Base-by-base conservation (phyloP, 192 early-diverging fungal species). In the Coemansia reversa region DNA sequence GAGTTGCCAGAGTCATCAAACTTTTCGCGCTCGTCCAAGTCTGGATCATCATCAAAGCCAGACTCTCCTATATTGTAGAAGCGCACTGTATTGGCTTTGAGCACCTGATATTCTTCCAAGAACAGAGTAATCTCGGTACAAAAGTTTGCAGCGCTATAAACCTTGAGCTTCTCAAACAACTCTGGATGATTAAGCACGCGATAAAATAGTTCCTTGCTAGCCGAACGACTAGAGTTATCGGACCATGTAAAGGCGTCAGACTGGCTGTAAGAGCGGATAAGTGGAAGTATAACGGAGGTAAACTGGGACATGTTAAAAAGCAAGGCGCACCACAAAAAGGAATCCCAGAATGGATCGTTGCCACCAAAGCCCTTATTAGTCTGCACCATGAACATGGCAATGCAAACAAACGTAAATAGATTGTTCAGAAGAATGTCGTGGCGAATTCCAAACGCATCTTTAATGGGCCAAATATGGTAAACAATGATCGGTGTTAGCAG, bases 11-110 rank as follows among this genome's bases (percentile, higher is more conserved):
- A 29, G 11, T 67, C 59, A 7, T 42, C 42, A 23, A 59, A 55
- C 6, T 50, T 30, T 11, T 57, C 55, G 49, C 59, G 66, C 51
- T 70, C 62, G 29, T 67, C 62, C 22, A 27, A 32, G 7, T 12
- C 62, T 24, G 50, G 63, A 55, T 69, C 74, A 48, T 76, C 66
- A 42, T 76, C 74, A 52, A 82, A 82, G 5, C 70, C 70, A 32
- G 75, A 64, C 60, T 82, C 79, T 48, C 71, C 79, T 16, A 82
- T 82, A 50, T 82, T 82, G 68, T 76, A 82, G 62, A 82, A 82
- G 55, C 74, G 70, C 55, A 82, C 75, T 8, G 79, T 76, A 51
- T 74, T 76, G 47, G 74, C 74, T 58, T 84, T 84, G 52, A 84
- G 82, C 51, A 74, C 69, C 39, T 81, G 77, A 64, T 84, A 84